phyloP scores from a whole-genome alignment of 2,329 filamentous ascomycete species.

The Colletotrichum brevisporum region DNA sequence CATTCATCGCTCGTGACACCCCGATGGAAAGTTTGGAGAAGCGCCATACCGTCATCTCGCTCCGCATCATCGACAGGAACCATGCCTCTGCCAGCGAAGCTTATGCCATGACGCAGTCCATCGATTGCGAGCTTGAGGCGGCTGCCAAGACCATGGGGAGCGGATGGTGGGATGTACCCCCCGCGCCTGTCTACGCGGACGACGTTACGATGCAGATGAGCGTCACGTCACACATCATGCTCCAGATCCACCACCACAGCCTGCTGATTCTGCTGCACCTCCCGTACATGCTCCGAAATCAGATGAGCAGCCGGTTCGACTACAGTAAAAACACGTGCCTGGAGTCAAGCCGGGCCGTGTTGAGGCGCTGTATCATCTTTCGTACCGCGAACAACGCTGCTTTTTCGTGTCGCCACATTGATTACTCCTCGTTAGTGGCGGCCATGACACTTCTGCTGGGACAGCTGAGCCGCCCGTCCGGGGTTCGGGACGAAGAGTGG shows the following conservation, averaged over 20 bases:
- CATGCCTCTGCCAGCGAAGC: constrained; percentile 51
- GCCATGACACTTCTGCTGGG: constrained; percentile 65
- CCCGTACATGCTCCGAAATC: constrained; percentile 65
- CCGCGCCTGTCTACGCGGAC: constrained; percentile 42
- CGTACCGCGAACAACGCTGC: constrained; percentile 54
- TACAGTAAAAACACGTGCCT: constrained; percentile 65
- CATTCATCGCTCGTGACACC: constrained; percentile 48
- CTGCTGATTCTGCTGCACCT: constrained; percentile 68
- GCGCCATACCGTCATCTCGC: constrained; percentile 57
- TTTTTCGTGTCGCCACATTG: constrained; percentile 62
- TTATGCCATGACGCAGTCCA: constrained; percentile 57
- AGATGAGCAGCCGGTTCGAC: constrained; percentile 56
- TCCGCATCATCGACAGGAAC: constrained; percentile 64
- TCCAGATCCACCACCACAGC: constrained; percentile 66
- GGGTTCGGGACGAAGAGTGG: constrained; percentile 42
- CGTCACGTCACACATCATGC: constrained; percentile 53
- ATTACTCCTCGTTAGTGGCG: constrained; percentile 67
- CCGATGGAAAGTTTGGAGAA: constrained; percentile 61
- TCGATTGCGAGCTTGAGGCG: constrained; percentile 63
- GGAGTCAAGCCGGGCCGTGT: constrained; percentile 63
- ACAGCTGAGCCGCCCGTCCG: constrained; percentile 55
- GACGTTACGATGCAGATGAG: constrained; percentile 35
- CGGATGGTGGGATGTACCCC: constrained; percentile 63
- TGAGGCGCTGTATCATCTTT: constrained; percentile 63
- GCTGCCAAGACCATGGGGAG: constrained; percentile 57